Evolutionary conservation across 225 moss, liverwort and hornwort species (phyloP), one percentile per base, ranked within the genome.

Genomic region (Asterella californica): DNA sequence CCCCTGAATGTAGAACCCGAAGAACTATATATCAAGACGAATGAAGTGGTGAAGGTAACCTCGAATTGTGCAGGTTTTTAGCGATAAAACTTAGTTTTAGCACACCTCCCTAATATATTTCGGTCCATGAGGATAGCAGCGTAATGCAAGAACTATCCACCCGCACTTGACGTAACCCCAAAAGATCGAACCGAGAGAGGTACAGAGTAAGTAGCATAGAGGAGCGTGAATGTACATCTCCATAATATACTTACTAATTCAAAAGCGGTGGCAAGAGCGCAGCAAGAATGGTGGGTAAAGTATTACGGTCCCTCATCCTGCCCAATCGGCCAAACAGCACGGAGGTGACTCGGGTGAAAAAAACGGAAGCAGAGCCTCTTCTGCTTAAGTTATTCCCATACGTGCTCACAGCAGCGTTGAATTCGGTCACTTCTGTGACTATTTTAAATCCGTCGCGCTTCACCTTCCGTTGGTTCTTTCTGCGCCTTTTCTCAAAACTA

Each of bases 261-360:
- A 80, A 74, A 61, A 83, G 65, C 55, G 87, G 84, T 71, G 87
- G 83, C 36, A 85, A 46, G 54, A 88, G 70, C 18, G 83, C 83
- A 50, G 83, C 84, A 24, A 83, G 30, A 37, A 78, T 80, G 1
- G 62, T 81, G 15, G 84, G 81, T 11, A 82, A 29, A 14, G 81
- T 27, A 74, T 75, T 80, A 9, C 52, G 69, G 63, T 71, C 68
- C 52, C 85, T 71, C 53, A 83, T 62, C 73, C 81, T 88, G 77
- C 78, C 79, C 17, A 85, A 66, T 54, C 71, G 78, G 61, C 80
- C 83, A 53, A 85, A 32, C 9, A 88, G 76, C 17, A 85, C 42
- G 49, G 87, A 83, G 22, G 87, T 77, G 64, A 88, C 82, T 50
- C 78, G 80, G 59, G 78, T 79, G 8, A 87, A 38, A 48, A 85